Base-by-base conservation (phyloP, 345 rosid genomes). In the Bruguiera sexangula region DNA sequence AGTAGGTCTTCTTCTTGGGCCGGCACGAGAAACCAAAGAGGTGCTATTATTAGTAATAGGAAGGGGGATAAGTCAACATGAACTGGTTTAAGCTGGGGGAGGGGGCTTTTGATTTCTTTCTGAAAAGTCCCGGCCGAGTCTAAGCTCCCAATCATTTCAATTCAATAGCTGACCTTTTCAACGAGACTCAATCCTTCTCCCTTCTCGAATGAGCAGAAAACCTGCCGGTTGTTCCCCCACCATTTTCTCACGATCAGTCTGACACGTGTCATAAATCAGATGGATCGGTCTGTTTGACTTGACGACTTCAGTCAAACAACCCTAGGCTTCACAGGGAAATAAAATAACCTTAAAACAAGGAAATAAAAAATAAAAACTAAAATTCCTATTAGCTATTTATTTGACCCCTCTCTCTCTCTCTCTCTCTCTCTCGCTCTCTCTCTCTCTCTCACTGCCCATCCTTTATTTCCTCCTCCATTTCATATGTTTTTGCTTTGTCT, bases 151-250 rank as follows among this genome's bases (percentile, higher is more conserved):
- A 88, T 88, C 85, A 86, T 84, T 86, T 80, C 82, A 69, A 63
- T 60, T 68, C 82, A 69, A 63, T 56, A 66, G 76, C 86, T 79
- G 81, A 81, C 79, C 71, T 78, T 85, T 85, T 79, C 75, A 79
- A 77, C 84, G 85, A 62, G 58, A 70, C 64, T 30, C 65, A 6
- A 13, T 32, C 51, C 63, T 15, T 43, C 75, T 69, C 64, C 36
- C 2, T n/a, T 29, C 58, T 27, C 69, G 10, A 11, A 30, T 16
- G 11, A 79, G 73, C 77, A 57, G 61, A 76, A 74, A 80, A 60
- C 78, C 80, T 87, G 95, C 89, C 85, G 91, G 84, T 74, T 76
- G 82, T 85, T 81, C 75, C 79, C 89, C 89, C 91, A 87, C 76
- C 74, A 11, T 67, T 56, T 31, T 21, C 62, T 26, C 21, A 55